A percentile compares a stretch with the other conserved stretches of the same genome.
phyloP scores from a whole-genome alignment of 768 basidiomycete genomes.

The Amanita fuliginea region DNA sequence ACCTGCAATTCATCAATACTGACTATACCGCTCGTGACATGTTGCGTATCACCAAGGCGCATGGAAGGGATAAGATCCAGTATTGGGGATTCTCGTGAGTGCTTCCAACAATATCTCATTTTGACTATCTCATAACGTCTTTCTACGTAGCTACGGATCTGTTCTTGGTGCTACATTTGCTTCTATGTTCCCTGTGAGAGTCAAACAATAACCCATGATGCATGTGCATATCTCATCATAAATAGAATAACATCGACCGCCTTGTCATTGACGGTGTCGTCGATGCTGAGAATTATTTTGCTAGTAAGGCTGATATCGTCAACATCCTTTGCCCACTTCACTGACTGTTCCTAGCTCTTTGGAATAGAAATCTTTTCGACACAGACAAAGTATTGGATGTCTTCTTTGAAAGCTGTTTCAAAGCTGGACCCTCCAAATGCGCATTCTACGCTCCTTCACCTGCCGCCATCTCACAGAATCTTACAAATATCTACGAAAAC shows the following conservation, averaged over 20 bases:
- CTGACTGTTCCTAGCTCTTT: constrained; percentile 16
- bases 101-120: neutral
- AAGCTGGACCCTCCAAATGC: constrained; percentile 24
- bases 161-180: constrained; percentile 15
- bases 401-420: constrained; percentile 26
- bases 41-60: constrained; percentile 10
- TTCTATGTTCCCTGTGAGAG: constrained; percentile 12
- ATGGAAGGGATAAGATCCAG: constrained; percentile 21
- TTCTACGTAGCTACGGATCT: constrained; percentile 10
- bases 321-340: neutral
- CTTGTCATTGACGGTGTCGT: constrained; percentile 21
- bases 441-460: constrained; percentile 27
- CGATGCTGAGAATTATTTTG: constrained; percentile 17
- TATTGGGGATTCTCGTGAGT: constrained; percentile 20
- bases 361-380: constrained; percentile 25
- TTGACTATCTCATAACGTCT: constrained; percentile 20
- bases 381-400: constrained; percentile 24
- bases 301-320: constrained; percentile 6
- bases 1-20: constrained; percentile 23
- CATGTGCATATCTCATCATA: neutral
- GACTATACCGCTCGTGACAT: constrained; percentile 25
- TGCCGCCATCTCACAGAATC: constrained; percentile 20
- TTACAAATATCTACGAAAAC: constrained; percentile 19
- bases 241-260: constrained; percentile 19
- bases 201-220: constrained; percentile 4